Percentiles rank a stretch among this genome's conserved stretches.
These are phyloP conservation scores for Ormosia emarginata DNA, from an alignment of 306 rosid genomes.

Conservation along the genomic window DNA sequence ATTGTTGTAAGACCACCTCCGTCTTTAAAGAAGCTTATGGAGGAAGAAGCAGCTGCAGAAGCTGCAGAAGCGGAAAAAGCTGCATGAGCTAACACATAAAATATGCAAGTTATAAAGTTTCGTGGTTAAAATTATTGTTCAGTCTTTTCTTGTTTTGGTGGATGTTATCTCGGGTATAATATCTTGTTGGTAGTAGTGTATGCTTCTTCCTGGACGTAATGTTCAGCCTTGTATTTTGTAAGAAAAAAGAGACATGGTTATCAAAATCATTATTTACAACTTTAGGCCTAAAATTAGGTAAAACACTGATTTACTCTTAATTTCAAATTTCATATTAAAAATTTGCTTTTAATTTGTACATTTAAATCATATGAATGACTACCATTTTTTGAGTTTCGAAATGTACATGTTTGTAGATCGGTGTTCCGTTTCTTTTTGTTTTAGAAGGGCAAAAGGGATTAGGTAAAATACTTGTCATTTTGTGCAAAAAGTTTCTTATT, in stretches of 20 bases:
- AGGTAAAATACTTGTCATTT: too few species aligned
- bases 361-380: too few species aligned
- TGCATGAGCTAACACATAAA: conserved; percentile 32
- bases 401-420: too few species aligned
- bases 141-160: not conserved
- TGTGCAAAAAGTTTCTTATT: too few species aligned
- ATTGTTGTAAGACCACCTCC: conserved; percentile 86
- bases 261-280: not conserved
- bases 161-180: conserved; percentile 3
- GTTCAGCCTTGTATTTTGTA: not conserved
- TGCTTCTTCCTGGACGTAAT: not conserved
- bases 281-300: not conserved
- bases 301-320: not conserved
- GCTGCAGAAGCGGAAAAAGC: conserved; percentile 50
- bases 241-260: not conserved
- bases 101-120: conserved; percentile 12
- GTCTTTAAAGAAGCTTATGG: conserved; percentile 56
- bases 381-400: not conserved
- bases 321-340: not conserved
- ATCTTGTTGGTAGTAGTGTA: conserved; percentile 16
- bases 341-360: not conserved
- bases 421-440: too few species aligned
- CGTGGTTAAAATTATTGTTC: not conserved
- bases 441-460: too few species aligned
- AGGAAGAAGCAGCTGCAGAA: conserved; percentile 79